These are phyloP conservation scores for Leucocoprinus leucothites DNA, from an alignment of 768 basidiomycete species.

Conservation along the genomic window DNA sequence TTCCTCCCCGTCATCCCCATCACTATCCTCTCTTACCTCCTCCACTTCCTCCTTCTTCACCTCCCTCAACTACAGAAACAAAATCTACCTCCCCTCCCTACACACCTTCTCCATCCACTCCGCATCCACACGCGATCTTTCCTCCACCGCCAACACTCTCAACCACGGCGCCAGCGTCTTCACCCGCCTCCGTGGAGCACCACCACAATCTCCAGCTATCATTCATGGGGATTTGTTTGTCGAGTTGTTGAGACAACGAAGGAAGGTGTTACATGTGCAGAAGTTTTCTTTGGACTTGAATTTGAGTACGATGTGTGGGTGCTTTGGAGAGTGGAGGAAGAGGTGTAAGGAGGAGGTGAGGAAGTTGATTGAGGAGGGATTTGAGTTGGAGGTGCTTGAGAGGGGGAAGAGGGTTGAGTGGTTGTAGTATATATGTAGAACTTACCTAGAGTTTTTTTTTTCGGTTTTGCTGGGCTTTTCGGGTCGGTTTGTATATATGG, in stretches of 20 bases:
- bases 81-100: conserved; percentile 5
- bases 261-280: neutral
- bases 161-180: neutral
- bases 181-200: conserved; percentile 4
- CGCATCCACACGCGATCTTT: neutral
- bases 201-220: neutral
- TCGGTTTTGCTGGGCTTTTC: neutral
- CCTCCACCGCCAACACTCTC: neutral
- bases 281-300: neutral
- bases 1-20: neutral
- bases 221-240: conserved; percentile 1
- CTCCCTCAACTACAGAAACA: neutral
- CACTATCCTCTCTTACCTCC: too few species aligned
- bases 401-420: neutral
- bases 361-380: neutral
- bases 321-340: neutral
- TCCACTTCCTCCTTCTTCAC: neutral
- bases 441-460: neutral
- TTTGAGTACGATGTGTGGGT: neutral
- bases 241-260: neutral
- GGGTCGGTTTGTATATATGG: too few species aligned
- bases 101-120: neutral
- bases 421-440: neutral
- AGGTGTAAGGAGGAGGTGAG: neutral
- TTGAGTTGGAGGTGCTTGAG: neutral